Conservation (phyloP, 768 basidiomycete genomes). For the Holtermannia corniformis region DNA sequence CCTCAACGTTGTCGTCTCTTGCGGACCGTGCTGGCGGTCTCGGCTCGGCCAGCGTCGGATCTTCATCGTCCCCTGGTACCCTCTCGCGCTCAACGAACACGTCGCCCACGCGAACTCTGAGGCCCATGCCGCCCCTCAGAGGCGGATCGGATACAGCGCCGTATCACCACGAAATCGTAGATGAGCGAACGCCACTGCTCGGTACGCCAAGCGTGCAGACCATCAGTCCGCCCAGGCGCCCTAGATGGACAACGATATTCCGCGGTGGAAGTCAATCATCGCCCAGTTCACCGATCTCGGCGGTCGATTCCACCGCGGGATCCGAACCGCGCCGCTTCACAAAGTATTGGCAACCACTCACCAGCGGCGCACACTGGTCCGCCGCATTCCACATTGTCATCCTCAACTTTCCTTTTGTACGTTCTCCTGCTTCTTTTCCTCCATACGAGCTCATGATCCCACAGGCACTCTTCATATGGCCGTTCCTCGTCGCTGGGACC, state of each 20-base stretch:
- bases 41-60: too few species aligned
- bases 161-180: conserved; percentile 9
- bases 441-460: not conserved
- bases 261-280: conserved; percentile 6
- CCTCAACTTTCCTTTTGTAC: conserved; percentile 38
- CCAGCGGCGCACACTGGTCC: conserved; percentile 26
- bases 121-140: not conserved
- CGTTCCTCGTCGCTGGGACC: conserved; percentile 36
- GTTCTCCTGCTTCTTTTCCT: not conserved
- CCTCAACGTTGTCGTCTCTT: not conserved
- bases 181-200: conserved; percentile 4
- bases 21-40: too few species aligned
- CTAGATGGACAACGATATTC: not conserved
- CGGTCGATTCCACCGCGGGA: conserved; percentile 3
- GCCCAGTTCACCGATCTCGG: too few species aligned
- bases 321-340: conserved; percentile 16
- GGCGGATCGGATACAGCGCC: not conserved
- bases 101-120: not conserved
- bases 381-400: conserved; percentile 31
- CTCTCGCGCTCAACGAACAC: not conserved
- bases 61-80: too few species aligned
- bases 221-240: conserved; percentile 2
- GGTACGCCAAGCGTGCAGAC: conserved; percentile 3
- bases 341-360: conserved; percentile 28
- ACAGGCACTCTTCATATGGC: conserved; percentile 38